These are phyloP conservation scores for Quercus tomentella DNA, from an alignment of 331 rosid species.

Conservation along the genomic window DNA sequence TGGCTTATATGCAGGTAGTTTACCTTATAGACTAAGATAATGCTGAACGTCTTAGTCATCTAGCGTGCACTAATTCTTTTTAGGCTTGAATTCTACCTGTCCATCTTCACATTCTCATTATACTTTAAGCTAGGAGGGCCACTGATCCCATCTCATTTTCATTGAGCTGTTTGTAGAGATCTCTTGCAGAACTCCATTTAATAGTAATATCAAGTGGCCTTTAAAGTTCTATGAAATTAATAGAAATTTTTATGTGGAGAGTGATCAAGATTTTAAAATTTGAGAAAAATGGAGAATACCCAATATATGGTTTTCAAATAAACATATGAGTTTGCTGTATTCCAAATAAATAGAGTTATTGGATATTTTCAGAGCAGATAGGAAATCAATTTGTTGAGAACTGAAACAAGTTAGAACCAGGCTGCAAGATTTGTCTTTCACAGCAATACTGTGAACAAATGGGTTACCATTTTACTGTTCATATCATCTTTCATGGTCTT, in stretches of 20 bases:
- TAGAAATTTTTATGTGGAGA: not conserved
- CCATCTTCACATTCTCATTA: not conserved
- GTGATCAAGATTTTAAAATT: not conserved
- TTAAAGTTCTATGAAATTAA: not conserved
- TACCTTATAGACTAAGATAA: not conserved
- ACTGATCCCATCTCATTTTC: not conserved
- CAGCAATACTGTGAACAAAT: not conserved
- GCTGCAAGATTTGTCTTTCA: not conserved
- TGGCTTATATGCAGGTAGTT: conserved; percentile 95
- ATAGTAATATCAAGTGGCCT: not conserved
- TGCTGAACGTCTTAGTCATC: not conserved
- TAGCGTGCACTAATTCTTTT: not conserved
- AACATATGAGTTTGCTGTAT: not conserved
- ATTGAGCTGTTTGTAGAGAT: not conserved
- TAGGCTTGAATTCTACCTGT: not conserved
- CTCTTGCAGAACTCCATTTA: not conserved
- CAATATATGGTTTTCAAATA: not conserved
- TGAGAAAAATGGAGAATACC: not conserved
- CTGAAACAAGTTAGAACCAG: not conserved
- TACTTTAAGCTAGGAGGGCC: not conserved
- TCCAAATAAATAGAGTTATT: not conserved
- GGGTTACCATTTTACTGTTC: not conserved
- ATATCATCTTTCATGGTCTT: not conserved
- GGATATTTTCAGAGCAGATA: not conserved
- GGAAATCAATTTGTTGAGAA: not conserved